phyloP scores from a whole-genome alignment of 805 yeast genomes.

The Wickerhamomyces alni region DNA sequence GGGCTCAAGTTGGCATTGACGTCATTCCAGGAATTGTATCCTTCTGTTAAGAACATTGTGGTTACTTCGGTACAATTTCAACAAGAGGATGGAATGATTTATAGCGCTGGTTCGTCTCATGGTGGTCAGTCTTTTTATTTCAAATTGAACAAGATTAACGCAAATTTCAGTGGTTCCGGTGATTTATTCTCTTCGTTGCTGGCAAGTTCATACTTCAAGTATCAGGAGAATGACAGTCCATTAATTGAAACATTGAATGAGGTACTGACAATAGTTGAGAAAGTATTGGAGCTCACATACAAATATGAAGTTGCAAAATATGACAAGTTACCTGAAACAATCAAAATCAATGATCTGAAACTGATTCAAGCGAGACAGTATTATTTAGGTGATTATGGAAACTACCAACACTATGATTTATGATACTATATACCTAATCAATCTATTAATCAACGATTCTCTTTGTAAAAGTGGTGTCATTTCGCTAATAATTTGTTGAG shows the following conservation, averaged over 20 bases:
- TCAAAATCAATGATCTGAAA: conserved; percentile 35
- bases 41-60: conserved; percentile 44
- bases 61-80: conserved; percentile 48
- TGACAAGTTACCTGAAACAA: conserved; percentile 12
- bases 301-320: conserved; percentile 15
- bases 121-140: conserved; percentile 22
- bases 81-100: conserved; percentile 23
- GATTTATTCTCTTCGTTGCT: conserved; percentile 63
- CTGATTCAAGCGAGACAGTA: conserved; percentile 37
- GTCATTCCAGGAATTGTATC: conserved; percentile 37
- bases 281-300: conserved; percentile 36
- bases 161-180: conserved; percentile 69
- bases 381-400: conserved; percentile 8
- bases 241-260: conserved; percentile 31
- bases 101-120: conserved; percentile 33
- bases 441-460: too few relatives aligned
- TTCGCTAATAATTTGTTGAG: neutral
- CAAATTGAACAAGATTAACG: conserved; percentile 44
- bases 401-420: neutral
- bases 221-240: conserved; percentile 12
- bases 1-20: conserved; percentile 33
- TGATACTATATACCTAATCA: too few relatives aligned
- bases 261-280: conserved; percentile 34
- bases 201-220: conserved; percentile 40
- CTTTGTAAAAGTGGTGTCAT: too few relatives aligned